Conservation (phyloP, 345 rosid species). For the Corymbia maculata region DNA sequence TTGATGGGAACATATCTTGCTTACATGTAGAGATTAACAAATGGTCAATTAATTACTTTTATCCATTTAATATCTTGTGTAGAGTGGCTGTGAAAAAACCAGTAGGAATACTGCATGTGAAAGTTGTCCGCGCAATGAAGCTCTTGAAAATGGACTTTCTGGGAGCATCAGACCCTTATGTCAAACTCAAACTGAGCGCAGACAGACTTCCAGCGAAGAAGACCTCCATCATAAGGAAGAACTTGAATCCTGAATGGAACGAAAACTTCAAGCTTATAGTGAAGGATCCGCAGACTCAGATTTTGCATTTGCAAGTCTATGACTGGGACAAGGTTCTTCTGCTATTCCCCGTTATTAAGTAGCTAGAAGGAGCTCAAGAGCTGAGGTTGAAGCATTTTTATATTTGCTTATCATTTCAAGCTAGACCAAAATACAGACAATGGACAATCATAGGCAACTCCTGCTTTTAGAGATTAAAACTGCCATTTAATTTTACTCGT, state of each 20-base stretch:
- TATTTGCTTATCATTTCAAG: neutral
- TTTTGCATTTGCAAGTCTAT: conserved; percentile 25
- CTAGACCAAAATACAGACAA: neutral
- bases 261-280: conserved; percentile 38
- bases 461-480: neutral
- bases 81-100: conserved; percentile 34
- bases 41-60: neutral
- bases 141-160: conserved; percentile 39
- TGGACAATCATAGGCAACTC: neutral
- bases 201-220: conserved; percentile 36
- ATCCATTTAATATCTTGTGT: neutral
- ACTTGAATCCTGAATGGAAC: conserved; percentile 46
- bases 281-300: conserved; percentile 38
- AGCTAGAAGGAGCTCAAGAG: neutral
- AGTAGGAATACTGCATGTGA: conserved; percentile 39
- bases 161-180: conserved; percentile 48
- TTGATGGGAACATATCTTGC: neutral
- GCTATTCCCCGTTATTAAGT: neutral
- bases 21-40: neutral
- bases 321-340: conserved; percentile 46
- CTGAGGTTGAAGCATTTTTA: neutral
- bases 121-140: conserved; percentile 28
- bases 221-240: conserved; percentile 30
- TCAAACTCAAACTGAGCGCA: conserved; percentile 26
- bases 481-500: neutral